Conservation (phyloP, 1,139 yeast genomes). For the Protomyces inundatus region DNA sequence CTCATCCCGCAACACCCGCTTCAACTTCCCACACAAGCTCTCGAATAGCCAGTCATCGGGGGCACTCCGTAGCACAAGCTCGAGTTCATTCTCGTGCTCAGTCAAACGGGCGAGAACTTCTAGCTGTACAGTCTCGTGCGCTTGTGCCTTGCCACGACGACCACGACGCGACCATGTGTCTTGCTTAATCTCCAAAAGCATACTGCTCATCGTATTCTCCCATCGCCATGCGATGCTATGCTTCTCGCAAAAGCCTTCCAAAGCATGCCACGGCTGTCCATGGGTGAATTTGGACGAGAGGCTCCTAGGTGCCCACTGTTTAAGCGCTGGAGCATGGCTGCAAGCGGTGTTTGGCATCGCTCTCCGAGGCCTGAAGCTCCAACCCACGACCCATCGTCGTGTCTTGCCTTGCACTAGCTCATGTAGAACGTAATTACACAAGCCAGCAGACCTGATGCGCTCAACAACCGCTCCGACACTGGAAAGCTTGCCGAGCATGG, state of each 20-base stretch:
- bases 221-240: neutral
- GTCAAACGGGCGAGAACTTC: neutral
- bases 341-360: slow-evolving; percentile 25
- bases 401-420: slow-evolving; percentile 32
- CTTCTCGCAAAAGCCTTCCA: neutral
- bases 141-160: neutral
- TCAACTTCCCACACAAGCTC: slow-evolving; percentile 32
- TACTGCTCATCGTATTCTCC: slow-evolving; percentile 3
- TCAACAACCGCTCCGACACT: slow-evolving; percentile 25
- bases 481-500: slow-evolving; percentile 34
- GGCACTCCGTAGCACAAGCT: slow-evolving; percentile 31
- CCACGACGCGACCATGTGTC: neutral
- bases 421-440: slow-evolving; percentile 31
- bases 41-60: slow-evolving; percentile 27
- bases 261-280: neutral
- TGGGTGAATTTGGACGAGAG: neutral
- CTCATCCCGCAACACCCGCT: slow-evolving; percentile 17
- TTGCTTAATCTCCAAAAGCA: neutral
- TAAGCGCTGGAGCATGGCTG: neutral
- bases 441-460: slow-evolving; percentile 6
- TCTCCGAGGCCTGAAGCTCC: slow-evolving; percentile 36
- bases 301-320: neutral
- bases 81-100: neutral
- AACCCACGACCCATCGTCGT: slow-evolving; percentile 42
- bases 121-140: neutral